Percentiles rank a stretch among this genome's conserved stretches.
Conservation (phyloP, 352 stramenopile genomes). For the Globisporangium cederbergense region DNA sequence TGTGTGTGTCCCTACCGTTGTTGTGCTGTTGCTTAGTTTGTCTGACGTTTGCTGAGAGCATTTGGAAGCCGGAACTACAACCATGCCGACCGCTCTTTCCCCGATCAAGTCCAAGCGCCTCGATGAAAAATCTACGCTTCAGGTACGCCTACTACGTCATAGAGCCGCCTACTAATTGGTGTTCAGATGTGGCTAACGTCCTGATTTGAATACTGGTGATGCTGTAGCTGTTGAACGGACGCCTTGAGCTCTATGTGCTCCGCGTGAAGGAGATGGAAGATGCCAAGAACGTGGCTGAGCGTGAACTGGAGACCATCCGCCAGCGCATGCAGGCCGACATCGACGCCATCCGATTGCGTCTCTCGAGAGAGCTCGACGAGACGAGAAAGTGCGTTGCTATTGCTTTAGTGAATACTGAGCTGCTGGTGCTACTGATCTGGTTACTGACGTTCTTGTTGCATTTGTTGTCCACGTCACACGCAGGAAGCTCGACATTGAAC, state of each 20-base stretch:
- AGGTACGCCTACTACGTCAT: conserved; percentile 35
- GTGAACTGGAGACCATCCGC: conserved; percentile 77
- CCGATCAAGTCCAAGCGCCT: conserved; percentile 84
- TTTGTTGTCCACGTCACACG: neutral
- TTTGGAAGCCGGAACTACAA: conserved; percentile 1
- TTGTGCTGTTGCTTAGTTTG: neutral
- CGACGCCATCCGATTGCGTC: conserved; percentile 45
- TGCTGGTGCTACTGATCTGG: neutral
- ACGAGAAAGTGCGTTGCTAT: conserved; percentile 46
- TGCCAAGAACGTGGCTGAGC: conserved; percentile 65
- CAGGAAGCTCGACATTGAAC: conserved; percentile 70
- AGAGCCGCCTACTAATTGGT: neutral
- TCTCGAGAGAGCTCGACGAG: conserved; percentile 74
- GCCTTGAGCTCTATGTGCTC: conserved; percentile 80
- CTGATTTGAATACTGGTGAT: neutral
- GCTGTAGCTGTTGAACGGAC: conserved; percentile 66
- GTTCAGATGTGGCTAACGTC: conserved; percentile 5
- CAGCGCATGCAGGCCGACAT: conserved; percentile 80
- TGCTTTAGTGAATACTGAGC: neutral
- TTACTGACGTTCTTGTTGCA: neutral
- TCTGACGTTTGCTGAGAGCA: neutral
- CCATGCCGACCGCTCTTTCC: conserved; percentile 60
- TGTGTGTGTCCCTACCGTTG: neutral
- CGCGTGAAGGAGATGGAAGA: conserved; percentile 83
- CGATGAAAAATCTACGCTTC: conserved; percentile 79